Evolutionary conservation across 139 green algal species (phyloP).

Genomic region (Closterium sp.): DNA sequence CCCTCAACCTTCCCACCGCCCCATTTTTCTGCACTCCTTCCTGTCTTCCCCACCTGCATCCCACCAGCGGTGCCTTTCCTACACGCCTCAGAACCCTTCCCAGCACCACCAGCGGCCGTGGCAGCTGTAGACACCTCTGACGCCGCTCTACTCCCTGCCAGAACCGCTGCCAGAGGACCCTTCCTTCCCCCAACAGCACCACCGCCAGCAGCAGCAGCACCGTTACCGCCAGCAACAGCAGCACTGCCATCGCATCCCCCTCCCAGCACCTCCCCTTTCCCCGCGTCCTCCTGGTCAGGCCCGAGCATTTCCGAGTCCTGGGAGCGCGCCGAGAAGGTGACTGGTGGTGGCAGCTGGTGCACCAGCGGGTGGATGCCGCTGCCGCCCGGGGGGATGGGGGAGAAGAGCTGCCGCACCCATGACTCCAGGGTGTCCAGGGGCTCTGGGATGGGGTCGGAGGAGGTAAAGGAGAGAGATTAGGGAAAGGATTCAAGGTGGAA

Average conservation of each 20-base stretch:
- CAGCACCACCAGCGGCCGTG: neutral
- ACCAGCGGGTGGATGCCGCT: neutral
- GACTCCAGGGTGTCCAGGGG: conserved; percentile 68
- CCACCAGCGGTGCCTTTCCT: too few relatives aligned
- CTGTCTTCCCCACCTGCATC: too few relatives aligned
- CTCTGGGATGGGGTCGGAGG: conserved; percentile 60
- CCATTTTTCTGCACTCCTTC: too few relatives aligned
- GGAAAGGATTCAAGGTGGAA: too few relatives aligned
- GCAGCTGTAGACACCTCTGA: neutral
- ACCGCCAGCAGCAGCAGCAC: neutral
- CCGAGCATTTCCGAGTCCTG: neutral
- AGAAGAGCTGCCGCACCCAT: conserved; percentile 69
- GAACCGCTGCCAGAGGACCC: neutral
- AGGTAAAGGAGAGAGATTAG: neutral
- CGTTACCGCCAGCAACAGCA: neutral
- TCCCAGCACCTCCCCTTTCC: neutral
- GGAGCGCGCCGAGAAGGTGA: neutral
- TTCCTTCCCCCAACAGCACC: neutral
- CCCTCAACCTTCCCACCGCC: neutral
- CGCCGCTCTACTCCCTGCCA: neutral
- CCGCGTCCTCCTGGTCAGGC: neutral
- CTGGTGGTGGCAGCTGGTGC: neutral
- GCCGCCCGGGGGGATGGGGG: conserved; percentile 1
- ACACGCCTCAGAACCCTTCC: too few relatives aligned
- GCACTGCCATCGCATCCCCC: neutral